A percentile compares a stretch with the other conserved stretches of the same genome.
Conservation (phyloP, 371 early-diverging fungal species). For the Apophysomyces trapeziformis region DNA sequence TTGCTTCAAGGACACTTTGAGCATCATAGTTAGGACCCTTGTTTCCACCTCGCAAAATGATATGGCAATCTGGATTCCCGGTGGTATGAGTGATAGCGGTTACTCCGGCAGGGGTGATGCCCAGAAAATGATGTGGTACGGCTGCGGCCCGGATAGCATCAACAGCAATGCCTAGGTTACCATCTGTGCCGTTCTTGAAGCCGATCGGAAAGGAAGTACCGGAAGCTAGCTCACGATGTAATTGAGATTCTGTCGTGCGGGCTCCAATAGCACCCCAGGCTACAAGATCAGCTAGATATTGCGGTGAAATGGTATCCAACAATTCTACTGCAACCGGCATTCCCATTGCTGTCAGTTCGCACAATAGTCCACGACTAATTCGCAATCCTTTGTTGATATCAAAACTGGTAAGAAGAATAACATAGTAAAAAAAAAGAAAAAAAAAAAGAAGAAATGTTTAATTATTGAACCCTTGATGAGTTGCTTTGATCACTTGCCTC, state of each 20-base stretch:
- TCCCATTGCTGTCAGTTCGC: constrained; percentile 76
- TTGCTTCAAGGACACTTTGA: constrained; percentile 52
- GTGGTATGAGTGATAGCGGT: constrained; percentile 86
- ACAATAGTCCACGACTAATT: constrained; percentile 80
- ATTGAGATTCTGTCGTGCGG: constrained; percentile 90
- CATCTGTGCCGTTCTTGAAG: constrained; percentile 95
- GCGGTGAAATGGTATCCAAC: constrained; percentile 93
- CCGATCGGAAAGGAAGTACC: constrained; percentile 95
- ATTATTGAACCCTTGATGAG: background rate
- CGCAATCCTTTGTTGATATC: constrained; percentile 91
- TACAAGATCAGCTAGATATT: constrained; percentile 90
- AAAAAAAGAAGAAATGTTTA: too few species aligned
- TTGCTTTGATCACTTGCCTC: constrained; percentile 41
- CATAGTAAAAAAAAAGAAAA: background rate
- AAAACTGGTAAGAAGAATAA: constrained; percentile 49
- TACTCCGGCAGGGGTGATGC: constrained; percentile 92
- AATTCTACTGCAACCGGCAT: constrained; percentile 90
- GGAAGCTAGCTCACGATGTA: constrained; percentile 94
- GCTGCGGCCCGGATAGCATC: constrained; percentile 92
- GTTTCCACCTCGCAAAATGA: constrained; percentile 72
- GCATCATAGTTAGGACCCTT: constrained; percentile 84
- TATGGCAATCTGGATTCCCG: constrained; percentile 71
- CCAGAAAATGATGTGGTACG: constrained; percentile 87
- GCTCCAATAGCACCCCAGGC: constrained; percentile 97
- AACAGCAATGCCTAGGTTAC: constrained; percentile 82